Evolutionary conservation across 1,284 basidiomycete species (phyloP).

Genomic region (Pterulicium gracile): DNA sequence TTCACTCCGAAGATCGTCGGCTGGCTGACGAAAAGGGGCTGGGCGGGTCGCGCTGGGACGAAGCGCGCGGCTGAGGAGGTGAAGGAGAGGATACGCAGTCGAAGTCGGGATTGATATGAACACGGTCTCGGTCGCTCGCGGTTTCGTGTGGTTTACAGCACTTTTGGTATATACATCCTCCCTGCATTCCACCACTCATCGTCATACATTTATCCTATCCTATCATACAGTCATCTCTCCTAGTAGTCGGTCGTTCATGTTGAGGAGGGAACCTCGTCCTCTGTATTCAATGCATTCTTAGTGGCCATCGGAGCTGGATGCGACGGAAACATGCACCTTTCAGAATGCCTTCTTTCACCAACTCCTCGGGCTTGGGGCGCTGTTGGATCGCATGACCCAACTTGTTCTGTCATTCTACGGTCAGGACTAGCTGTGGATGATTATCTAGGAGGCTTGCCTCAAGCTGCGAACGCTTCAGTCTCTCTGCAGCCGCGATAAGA

Average conservation of each 20-base stretch:
- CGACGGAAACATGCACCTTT: no score
- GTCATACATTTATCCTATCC: no score
- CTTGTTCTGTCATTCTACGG: constrained; percentile 42
- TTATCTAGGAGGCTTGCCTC: constrained; percentile 33
- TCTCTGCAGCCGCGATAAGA: constrained; percentile 56
- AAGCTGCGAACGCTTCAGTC: constrained; percentile 56
- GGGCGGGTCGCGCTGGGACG: constrained; percentile 63
- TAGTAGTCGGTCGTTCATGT: no score
- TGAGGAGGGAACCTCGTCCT: not conserved
- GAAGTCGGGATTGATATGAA: constrained; percentile 2
- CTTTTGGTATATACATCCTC: no score
- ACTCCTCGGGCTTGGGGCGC: constrained; percentile 56
- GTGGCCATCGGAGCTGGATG: no score
- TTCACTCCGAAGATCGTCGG: constrained; percentile 79
- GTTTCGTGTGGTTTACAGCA: no score
- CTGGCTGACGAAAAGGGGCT: constrained; percentile 68
- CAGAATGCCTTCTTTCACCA: constrained; percentile 66
- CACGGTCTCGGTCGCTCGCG: no score
- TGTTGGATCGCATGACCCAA: constrained; percentile 55
- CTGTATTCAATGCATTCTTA: not conserved
- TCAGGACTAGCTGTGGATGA: not conserved
- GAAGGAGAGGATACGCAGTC: not conserved
- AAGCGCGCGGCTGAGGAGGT: constrained; percentile 36
- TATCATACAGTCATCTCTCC: no score
- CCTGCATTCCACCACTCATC: no score